A percentile compares a stretch with the other conserved stretches of the same genome.
These are phyloP conservation scores for Pseudogymnoascus sp. DNA, from an alignment of 2,329 filamentous ascomycete genomes.

Conservation along the genomic window DNA sequence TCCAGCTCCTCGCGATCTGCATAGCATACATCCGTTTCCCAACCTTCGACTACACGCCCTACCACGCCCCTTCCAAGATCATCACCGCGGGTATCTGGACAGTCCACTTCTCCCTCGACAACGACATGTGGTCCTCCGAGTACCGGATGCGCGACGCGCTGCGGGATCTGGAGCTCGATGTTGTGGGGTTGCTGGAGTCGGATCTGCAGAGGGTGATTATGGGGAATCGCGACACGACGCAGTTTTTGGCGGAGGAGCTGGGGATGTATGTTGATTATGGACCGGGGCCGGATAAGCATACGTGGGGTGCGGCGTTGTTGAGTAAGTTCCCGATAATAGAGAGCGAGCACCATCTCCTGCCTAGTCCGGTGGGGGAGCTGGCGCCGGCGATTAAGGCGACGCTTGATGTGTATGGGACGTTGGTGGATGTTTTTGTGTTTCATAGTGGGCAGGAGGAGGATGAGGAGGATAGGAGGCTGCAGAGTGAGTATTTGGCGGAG, in stretches of 20 bases:
- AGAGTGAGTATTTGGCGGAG: slow-evolving; percentile 75
- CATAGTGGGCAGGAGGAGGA: slow-evolving; percentile 98
- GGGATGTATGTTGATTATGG: slow-evolving; percentile 99
- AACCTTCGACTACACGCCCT: slow-evolving; percentile 80
- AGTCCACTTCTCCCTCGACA: slow-evolving; percentile 94
- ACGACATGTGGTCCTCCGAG: slow-evolving; percentile 98
- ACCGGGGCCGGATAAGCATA: slow-evolving; percentile 97
- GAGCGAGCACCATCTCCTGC: slow-evolving; percentile 89
- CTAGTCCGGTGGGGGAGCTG: slow-evolving; percentile 86
- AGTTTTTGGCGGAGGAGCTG: slow-evolving; percentile 88
- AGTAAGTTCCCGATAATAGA: slow-evolving; percentile 98
- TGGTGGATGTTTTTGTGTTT: slow-evolving; percentile 94
- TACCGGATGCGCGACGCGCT: slow-evolving; percentile 85
- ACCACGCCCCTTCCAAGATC: slow-evolving; percentile 78
- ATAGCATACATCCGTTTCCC: slow-evolving; percentile 88
- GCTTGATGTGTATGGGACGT: slow-evolving; percentile 79
- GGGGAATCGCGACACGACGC: slow-evolving; percentile 94
- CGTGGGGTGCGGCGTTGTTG: slow-evolving; percentile 85
- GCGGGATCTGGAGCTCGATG: slow-evolving; percentile 91
- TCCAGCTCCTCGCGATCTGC: slow-evolving; percentile 73
- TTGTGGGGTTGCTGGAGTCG: slow-evolving; percentile 87
- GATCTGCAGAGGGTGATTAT: slow-evolving; percentile 98
- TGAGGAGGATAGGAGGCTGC: slow-evolving; percentile 77
- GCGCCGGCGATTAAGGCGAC: slow-evolving; percentile 97
- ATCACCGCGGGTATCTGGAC: slow-evolving; percentile 98